These are phyloP conservation scores for Kazachstania africana DNA, from an alignment of 805 yeast species.

Conservation along the genomic window DNA sequence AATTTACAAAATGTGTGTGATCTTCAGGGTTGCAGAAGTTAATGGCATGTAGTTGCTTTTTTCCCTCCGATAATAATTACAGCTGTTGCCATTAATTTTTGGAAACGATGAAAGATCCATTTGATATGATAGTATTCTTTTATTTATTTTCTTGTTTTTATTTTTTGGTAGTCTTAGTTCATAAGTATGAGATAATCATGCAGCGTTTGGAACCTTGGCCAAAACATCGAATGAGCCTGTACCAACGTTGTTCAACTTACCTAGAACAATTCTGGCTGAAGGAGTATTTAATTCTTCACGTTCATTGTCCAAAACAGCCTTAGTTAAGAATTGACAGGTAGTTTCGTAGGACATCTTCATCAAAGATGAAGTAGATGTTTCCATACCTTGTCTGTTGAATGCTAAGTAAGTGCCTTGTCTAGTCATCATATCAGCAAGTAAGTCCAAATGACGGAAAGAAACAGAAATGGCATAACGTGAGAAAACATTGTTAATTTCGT, in stretches of 20 bases:
- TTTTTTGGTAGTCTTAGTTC: not conserved
- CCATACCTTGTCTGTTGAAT: constrained; percentile 97
- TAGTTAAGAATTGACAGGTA: constrained; percentile 92
- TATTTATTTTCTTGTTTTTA: not conserved
- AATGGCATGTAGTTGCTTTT: too few species aligned
- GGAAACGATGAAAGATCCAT: too few species aligned
- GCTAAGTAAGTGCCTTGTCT: constrained; percentile 96
- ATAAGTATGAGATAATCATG: not conserved
- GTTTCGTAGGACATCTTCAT: constrained; percentile 99
- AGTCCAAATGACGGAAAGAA: constrained; percentile 85
- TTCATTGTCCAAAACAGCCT: constrained; percentile 89
- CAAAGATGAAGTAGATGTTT: constrained; percentile 86
- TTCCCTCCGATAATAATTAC: too few species aligned
- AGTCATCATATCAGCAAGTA: constrained; percentile 98
- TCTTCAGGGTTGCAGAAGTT: too few species aligned
- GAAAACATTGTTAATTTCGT: constrained; percentile 92
- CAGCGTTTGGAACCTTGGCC: constrained; percentile 28
- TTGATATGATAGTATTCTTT: too few species aligned
- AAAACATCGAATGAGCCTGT: constrained; percentile 88
- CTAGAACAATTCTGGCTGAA: constrained; percentile 85
- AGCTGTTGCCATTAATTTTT: too few species aligned
- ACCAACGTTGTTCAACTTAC: constrained; percentile 84
- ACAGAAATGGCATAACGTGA: constrained; percentile 93
- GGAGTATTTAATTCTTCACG: constrained; percentile 84
- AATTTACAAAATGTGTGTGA: too few species aligned